Percentiles rank a stretch among this genome's conserved stretches.
Evolutionary conservation across 371 early-diverging fungal genomes (phyloP).

Genomic region (Basidiobolus meristosporus): DNA sequence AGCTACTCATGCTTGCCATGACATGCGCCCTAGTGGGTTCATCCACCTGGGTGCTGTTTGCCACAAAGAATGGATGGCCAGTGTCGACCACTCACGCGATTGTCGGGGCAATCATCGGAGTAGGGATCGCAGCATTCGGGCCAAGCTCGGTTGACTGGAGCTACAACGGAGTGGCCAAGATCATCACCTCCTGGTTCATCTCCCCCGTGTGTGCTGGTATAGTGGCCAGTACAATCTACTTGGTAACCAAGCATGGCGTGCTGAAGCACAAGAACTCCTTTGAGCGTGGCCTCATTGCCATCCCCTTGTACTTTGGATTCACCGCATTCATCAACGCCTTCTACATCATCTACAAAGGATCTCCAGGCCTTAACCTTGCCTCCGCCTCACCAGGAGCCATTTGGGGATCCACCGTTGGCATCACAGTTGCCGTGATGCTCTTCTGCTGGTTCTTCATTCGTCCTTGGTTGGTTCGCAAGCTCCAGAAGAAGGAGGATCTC

Average conservation of each 20-base stretch:
- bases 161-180: slow-evolving; percentile 44
- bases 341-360: slow-evolving; percentile 55
- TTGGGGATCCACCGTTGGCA: slow-evolving; percentile 29
- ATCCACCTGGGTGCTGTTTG: slow-evolving; percentile 55
- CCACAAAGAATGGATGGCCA: slow-evolving; percentile 51
- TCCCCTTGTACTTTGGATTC: slow-evolving; percentile 60
- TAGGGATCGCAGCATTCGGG: slow-evolving; percentile 57
- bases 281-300: slow-evolving; percentile 44
- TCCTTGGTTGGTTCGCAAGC: slow-evolving; percentile 40
- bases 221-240: slow-evolving; percentile 40
- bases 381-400: slow-evolving; percentile 8
- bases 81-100: slow-evolving; percentile 42
- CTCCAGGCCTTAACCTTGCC: slow-evolving; percentile 20
- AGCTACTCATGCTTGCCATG: slow-evolving; percentile 66
- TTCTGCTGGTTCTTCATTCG: slow-evolving; percentile 35
- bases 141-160: slow-evolving; percentile 38
- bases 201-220: slow-evolving; percentile 50
- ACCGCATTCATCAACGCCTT: slow-evolving; percentile 41
- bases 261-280: slow-evolving; percentile 40
- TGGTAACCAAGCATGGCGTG: slow-evolving; percentile 34
- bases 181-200: slow-evolving; percentile 60
- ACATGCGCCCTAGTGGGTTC: slow-evolving; percentile 61
- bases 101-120: slow-evolving; percentile 66
- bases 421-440: slow-evolving; percentile 21
- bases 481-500: slow-evolving; percentile 37